Conservation (phyloP, 768 basidiomycete species). For the Tephrocybe rancida region DNA sequence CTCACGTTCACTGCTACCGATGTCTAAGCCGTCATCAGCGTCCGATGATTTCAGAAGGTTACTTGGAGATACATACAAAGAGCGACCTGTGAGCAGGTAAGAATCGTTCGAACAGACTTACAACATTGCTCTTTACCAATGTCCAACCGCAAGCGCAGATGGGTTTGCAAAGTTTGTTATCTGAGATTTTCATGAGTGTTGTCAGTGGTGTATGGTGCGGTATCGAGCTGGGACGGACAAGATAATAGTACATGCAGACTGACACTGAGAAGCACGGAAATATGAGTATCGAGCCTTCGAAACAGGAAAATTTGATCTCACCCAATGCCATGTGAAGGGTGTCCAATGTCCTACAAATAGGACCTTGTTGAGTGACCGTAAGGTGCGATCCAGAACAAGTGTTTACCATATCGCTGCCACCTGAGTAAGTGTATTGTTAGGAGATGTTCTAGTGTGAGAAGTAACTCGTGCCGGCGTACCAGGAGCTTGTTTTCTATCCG, state of each 20-base stretch:
- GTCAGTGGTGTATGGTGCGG: not conserved
- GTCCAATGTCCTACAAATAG: slow-evolving; percentile 27
- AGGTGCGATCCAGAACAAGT: not conserved
- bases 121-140: slow-evolving; percentile 29
- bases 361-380: not conserved
- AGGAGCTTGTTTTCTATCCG: slow-evolving; percentile 23
- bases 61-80: slow-evolving; percentile 26
- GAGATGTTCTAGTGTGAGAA: not conserved
- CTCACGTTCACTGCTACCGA: slow-evolving; percentile 29
- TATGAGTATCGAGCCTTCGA: not conserved
- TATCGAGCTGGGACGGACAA: slow-evolving; percentile 20
- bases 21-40: slow-evolving; percentile 15
- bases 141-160: slow-evolving; percentile 30
- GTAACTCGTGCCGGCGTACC: slow-evolving; percentile 15
- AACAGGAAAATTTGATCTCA: slow-evolving; percentile 9
- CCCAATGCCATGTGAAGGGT: slow-evolving; percentile 32
- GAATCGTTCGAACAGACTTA: not conserved
- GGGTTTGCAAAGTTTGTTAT: slow-evolving; percentile 40
- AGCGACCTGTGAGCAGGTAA: slow-evolving; percentile 30
- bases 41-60: not conserved
- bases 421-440: slow-evolving; percentile 18
- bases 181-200: slow-evolving; percentile 15
- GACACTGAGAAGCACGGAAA: slow-evolving; percentile 22
- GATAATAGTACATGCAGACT: slow-evolving; percentile 39
- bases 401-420: slow-evolving; percentile 31